phyloP scores from a whole-genome alignment of 805 yeast species.

The Cyberlindnera maritima region DNA sequence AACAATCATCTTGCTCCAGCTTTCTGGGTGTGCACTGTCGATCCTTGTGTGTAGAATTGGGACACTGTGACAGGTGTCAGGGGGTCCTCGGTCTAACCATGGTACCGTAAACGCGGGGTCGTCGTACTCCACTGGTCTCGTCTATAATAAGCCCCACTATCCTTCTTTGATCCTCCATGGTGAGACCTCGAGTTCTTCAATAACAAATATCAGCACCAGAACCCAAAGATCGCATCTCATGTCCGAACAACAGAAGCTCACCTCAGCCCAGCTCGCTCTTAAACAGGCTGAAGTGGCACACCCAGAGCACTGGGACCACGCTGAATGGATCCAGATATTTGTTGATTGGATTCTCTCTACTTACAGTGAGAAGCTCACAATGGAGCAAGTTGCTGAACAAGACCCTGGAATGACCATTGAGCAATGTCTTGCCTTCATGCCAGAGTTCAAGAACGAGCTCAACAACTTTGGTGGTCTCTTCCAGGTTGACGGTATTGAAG shows the following conservation, averaged over 20 bases:
- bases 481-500: constrained; percentile 8
- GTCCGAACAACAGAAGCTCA: background rate
- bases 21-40: too few relatives aligned
- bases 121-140: too few relatives aligned
- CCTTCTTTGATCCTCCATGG: too few relatives aligned
- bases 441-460: background rate
- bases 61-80: too few relatives aligned
- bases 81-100: too few relatives aligned
- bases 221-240: too few relatives aligned
- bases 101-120: too few relatives aligned
- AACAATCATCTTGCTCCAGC: too few relatives aligned
- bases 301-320: constrained; percentile 3
- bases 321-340: constrained; percentile 1
- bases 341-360: background rate
- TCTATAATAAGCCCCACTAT: too few relatives aligned
- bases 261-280: constrained; percentile 1
- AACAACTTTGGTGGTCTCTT: constrained; percentile 5
- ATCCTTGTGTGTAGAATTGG: too few relatives aligned
- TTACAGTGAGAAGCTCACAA: constrained; percentile 1
- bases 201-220: too few relatives aligned
- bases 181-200: too few relatives aligned
- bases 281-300: background rate
- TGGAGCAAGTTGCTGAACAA: constrained; percentile 4
- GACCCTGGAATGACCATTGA: constrained; percentile 6
- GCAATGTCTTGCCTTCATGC: constrained; percentile 1